These are phyloP conservation scores for Singerocomus inundabilis DNA, from an alignment of 1,284 basidiomycete species.

Conservation along the genomic window DNA sequence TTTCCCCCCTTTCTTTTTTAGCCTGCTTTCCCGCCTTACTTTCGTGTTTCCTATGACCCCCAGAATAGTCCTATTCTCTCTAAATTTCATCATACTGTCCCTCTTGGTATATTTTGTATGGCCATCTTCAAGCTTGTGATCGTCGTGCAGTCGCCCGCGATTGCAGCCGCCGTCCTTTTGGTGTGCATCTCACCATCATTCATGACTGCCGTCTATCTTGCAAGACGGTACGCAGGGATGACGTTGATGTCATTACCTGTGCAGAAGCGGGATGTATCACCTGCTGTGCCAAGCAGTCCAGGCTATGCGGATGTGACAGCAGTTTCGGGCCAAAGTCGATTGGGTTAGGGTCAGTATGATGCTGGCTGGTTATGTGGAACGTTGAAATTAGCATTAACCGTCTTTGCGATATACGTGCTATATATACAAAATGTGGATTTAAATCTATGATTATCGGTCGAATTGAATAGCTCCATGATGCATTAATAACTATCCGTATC, in stretches of 20 bases:
- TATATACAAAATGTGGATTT: slow-evolving; percentile 1
- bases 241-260: slow-evolving; percentile 9
- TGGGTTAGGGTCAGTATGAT: not conserved
- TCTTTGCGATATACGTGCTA: slow-evolving; percentile 4
- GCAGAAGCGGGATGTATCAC: slow-evolving; percentile 1
- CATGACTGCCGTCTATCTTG: slow-evolving; percentile 7
- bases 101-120: slow-evolving; percentile 29
- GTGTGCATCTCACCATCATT: slow-evolving; percentile 24
- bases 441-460: not conserved
- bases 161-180: slow-evolving; percentile 20
- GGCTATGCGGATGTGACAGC: not conserved
- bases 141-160: slow-evolving; percentile 21
- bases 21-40: not conserved
- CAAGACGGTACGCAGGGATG: slow-evolving; percentile 2
- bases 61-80: slow-evolving; percentile 19
- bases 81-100: slow-evolving; percentile 26
- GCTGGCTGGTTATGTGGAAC: not conserved
- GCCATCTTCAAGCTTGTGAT: slow-evolving; percentile 16
- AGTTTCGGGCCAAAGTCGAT: not conserved
- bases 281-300: not conserved
- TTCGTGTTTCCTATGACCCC: not conserved
- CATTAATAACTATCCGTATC: slow-evolving; percentile 18
- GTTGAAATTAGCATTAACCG: not conserved
- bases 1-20: not conserved
- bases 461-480: slow-evolving; percentile 3